Percentiles rank a stretch among this genome's conserved stretches.
These are phyloP conservation scores for Cenchrus fungigraminus DNA, from an alignment of 176 grass and related monocot genomes.

Conservation along the genomic window DNA sequence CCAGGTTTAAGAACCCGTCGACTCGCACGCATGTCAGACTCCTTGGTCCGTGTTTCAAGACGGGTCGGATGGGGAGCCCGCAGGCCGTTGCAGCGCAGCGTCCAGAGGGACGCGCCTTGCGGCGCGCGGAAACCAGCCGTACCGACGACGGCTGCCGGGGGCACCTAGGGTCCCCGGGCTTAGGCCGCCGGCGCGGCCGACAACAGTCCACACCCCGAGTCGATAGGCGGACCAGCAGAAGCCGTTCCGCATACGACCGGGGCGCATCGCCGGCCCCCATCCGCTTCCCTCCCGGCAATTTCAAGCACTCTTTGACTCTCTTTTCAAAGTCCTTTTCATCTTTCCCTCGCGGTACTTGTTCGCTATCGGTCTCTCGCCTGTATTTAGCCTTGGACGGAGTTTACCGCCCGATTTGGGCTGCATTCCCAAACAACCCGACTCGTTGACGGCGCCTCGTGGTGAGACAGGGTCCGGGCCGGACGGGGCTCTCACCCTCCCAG, in stretches of 20 bases:
- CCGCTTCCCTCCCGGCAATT: too few species aligned
- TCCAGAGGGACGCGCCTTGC: too few species aligned
- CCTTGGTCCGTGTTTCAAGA: constrained; percentile 89
- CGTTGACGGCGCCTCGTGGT: constrained; percentile 51
- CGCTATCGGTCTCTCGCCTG: constrained; percentile 68
- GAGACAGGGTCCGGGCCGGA: constrained; percentile 34
- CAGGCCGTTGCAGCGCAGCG: too few species aligned
- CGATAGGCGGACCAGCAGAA: too few species aligned
- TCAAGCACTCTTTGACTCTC: constrained; percentile 61
- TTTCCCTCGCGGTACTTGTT: constrained; percentile 80
- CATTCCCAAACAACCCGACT: constrained; percentile 54
- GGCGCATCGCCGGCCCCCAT: too few species aligned
- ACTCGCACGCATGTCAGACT: constrained; percentile 67
- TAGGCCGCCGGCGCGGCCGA: too few species aligned
- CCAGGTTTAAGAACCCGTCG: too few species aligned
- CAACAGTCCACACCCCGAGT: too few species aligned
- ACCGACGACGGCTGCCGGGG: too few species aligned
- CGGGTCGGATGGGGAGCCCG: constrained; percentile 56
- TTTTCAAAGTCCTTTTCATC: constrained; percentile 84
- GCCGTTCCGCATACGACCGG: too few species aligned
- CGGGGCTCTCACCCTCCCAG: constrained; percentile 22
- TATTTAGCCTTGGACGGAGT: constrained; percentile 74
- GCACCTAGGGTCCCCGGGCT: too few species aligned
- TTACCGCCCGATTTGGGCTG: constrained; percentile 57
- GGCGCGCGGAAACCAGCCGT: too few species aligned